Evolutionary conservation across 2,329 filamentous ascomycete species (phyloP), one percentile per base, ranked within the genome.

Genomic region (Pestalotiopsis sp.): DNA sequence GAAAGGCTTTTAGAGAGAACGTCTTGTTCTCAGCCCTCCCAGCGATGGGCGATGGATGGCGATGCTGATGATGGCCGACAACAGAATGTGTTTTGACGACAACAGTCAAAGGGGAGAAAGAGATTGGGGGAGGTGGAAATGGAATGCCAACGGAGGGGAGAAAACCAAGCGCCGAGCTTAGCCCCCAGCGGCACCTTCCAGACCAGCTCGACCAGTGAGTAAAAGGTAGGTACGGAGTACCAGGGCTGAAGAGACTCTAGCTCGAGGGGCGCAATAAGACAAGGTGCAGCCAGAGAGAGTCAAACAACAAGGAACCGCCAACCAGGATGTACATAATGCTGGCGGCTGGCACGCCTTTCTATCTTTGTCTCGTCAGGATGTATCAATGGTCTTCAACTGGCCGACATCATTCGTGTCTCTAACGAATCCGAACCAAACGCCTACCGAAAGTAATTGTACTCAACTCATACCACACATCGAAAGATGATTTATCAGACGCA

Each of bases 71-170:
- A 61, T 61, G 31, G 59, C 20, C 59, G 59, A 49, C 36, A 38
- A 27, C n/a, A 38, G n/a, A n/a, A 12, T 23, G 61, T 64, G 38
- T 25, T 39, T 25, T 39, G 63, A n/a, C 45, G 31, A 65, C n/a
- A 36, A 65, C n/a, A 38, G 38, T 31, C 7, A 38, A 31, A 65
- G 45, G 31, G 31, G 41, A 39, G 45, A 49, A 57, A 65, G 63
- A 65, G 49, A 65, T 31, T 65, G 63, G 45, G 45, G 14, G 36
- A 20, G 20, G 20, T n/a, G 49, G 45, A 65, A 65, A 23, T 65
- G 63, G 63, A 45, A 55, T 23, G 63, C 3, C 31, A 36, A 41
- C 17, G 63, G 45, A 45, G 31, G 63, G 49, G 63, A 65, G 63
- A 65, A 65, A 57, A 57, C 25, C 41, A n/a, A 57, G 45, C 45